Percentiles rank a stretch among this genome's conserved stretches.
Evolutionary conservation across 1,139 yeast species (phyloP).

Genomic region (Nakaseomyces kungkrabaensis): DNA sequence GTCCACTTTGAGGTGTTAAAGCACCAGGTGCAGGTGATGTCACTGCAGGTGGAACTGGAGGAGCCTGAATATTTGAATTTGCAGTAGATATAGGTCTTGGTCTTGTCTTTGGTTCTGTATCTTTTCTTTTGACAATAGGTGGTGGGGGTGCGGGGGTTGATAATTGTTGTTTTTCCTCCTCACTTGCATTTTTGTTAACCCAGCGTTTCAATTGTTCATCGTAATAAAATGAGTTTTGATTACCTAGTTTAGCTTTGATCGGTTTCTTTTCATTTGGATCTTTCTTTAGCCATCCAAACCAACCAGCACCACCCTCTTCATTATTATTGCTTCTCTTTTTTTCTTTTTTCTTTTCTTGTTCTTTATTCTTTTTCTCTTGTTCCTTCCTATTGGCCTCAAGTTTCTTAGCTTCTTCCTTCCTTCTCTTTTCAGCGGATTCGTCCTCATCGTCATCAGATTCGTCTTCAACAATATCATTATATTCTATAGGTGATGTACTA

Average conservation of each 20-base stretch:
- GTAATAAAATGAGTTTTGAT: slow-evolving; percentile 58
- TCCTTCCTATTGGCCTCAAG: slow-evolving; percentile 28
- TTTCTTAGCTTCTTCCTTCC: slow-evolving; percentile 32
- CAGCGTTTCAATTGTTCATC: slow-evolving; percentile 82
- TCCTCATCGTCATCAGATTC: slow-evolving; percentile 37
- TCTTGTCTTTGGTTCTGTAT: slow-evolving; percentile 29
- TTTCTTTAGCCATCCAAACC: slow-evolving; percentile 40
- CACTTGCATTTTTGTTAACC: slow-evolving; percentile 64
- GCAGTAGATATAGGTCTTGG: slow-evolving; percentile 22
- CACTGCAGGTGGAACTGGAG: not conserved
- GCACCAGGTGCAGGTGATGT: slow-evolving; percentile 6
- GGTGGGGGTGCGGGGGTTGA: slow-evolving; percentile 66
- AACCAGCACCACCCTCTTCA: slow-evolving; percentile 28
- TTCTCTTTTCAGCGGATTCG: slow-evolving; percentile 7
- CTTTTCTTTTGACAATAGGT: slow-evolving; percentile 39
- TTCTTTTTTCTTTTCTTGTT: slow-evolving; percentile 23
- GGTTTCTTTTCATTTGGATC: slow-evolving; percentile 62
- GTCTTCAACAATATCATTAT: slow-evolving; percentile 38
- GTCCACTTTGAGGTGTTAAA: slow-evolving; percentile 2
- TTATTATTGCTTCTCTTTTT: slow-evolving; percentile 14
- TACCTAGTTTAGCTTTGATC: slow-evolving; percentile 78
- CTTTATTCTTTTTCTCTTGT: slow-evolving; percentile 31
- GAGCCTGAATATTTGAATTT: not conserved
- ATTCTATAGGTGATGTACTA: slow-evolving; percentile 13
- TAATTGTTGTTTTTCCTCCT: slow-evolving; percentile 56